phyloP scores from a whole-genome alignment of 495 filamentous ascomycete species.

The Extremus antarcticus region DNA sequence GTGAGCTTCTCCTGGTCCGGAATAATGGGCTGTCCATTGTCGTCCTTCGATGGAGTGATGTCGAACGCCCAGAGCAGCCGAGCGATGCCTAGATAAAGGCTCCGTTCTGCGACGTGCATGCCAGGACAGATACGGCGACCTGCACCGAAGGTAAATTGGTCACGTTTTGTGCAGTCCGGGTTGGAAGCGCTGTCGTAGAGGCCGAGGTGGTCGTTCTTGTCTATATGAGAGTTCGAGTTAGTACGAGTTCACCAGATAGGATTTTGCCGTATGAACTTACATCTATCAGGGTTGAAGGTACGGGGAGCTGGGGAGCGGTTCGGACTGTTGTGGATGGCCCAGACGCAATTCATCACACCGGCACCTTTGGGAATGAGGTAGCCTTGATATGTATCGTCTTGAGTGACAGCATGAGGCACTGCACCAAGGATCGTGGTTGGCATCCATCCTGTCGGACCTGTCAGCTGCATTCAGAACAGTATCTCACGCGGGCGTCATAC shows the following conservation, averaged over 20 bases:
- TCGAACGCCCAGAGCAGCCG: conserved; percentile 5
- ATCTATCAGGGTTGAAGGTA: conserved; percentile 20
- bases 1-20: conserved; percentile 34
- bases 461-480: background rate
- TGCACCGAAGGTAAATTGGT: conserved; percentile 27
- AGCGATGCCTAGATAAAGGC: conserved; percentile 18
- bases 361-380: conserved; percentile 24
- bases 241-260: background rate
- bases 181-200: conserved; percentile 15
- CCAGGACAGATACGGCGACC: conserved; percentile 27
- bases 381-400: conserved; percentile 29
- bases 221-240: background rate
- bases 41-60: conserved; percentile 19
- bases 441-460: conserved; percentile 12
- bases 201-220: conserved; percentile 2
- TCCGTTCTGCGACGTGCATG: conserved; percentile 24
- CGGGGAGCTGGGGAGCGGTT: conserved; percentile 16
- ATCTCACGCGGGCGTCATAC: background rate
- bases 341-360: conserved; percentile 20
- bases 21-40: conserved; percentile 27
- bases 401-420: conserved; percentile 27
- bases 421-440: conserved; percentile 20
- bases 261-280: conserved; percentile 9
- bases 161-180: conserved; percentile 16
- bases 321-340: conserved; percentile 20